phyloP scores from a whole-genome alignment of 2,329 filamentous ascomycete species.

The Cytospora leucostoma region DNA sequence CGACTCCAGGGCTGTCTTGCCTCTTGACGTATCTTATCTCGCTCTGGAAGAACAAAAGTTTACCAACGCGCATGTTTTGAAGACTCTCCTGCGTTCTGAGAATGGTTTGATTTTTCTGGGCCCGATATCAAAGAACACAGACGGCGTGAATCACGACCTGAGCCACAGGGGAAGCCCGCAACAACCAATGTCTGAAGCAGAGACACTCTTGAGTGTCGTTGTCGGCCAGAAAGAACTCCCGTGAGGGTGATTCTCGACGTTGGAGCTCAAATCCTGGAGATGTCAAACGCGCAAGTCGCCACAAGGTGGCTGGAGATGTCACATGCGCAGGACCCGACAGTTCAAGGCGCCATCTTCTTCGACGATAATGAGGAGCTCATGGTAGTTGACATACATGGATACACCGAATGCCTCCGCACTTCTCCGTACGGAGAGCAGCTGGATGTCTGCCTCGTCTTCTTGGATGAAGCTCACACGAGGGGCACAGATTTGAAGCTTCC shows the following conservation, averaged over 20 bases:
- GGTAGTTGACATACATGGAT: conserved; percentile 52
- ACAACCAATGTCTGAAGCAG: conserved; percentile 37
- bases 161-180: background rate
- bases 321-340: conserved; percentile 23
- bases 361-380: conserved; percentile 55
- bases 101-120: conserved; percentile 44
- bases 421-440: conserved; percentile 61
- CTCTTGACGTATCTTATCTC: conserved; percentile 55
- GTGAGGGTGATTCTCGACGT: conserved; percentile 66
- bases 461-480: conserved; percentile 71
- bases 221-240: conserved; percentile 21
- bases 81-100: conserved; percentile 55
- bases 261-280: conserved; percentile 68
- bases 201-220: conserved; percentile 51
- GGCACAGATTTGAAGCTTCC: conserved; percentile 70
- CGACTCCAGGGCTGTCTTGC: conserved; percentile 61
- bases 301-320: conserved; percentile 51
- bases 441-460: conserved; percentile 63
- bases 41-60: conserved; percentile 58
- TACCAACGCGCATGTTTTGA: conserved; percentile 68
- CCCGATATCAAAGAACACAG: conserved; percentile 25
- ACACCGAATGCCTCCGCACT: conserved; percentile 50
- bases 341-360: conserved; percentile 60
- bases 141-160: conserved; percentile 8
- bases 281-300: conserved; percentile 58